Base-by-base conservation (phyloP, 2,329 filamentous ascomycete genomes). In the Diaporthe destruens region DNA sequence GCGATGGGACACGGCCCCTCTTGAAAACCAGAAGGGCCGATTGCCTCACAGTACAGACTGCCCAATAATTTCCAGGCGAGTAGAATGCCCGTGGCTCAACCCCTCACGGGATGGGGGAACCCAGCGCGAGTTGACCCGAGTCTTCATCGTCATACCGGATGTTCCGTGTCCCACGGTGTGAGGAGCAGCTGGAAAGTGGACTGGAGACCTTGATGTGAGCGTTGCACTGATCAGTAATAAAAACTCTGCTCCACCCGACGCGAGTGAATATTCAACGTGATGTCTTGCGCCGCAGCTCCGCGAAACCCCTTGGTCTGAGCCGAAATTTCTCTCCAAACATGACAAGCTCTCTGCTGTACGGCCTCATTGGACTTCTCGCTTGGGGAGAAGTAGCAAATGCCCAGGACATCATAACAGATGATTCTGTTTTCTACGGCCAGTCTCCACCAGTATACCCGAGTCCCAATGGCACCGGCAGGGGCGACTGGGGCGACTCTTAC, bases 401-500 rank as follows among this genome's bases (percentile, higher is more conserved):
- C 23, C 74, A 75, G 51, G 71, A 61, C 3, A 51, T 74, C 11
- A 75, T 75, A 25, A 74, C 72, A 11, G 65, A 75, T 16, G 74
- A 75, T 47, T 32, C 36, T 5, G 63, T 69, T 18, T 75, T 75
- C 36, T 75, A 74, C 29, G 74, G 74, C 20, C 61, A 66, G 23
- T 69, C 63, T 7, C 74, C 74, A 5, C 71, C 71, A 8, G 57
- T 73, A 14, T 74, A 73, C 53, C 74, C 74, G 14, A 63, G 47
- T 25, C 71, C 74, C 20, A 73, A 73, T 56, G 74, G 61, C 23
- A 74, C 63, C 1, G 74, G 71, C 7, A 55, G 44, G 20, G 91
- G 89, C 18, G 84, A 89, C 42, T 96, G 93, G 93, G 85, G 85
- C 1, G 85, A 87, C 14, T 90, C 93, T 20, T 92, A 93, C 77